Evolutionary conservation across 768 basidiomycete genomes (phyloP), one percentile per base, ranked within the genome.

Genomic region (Candolleomyces efflorescens): DNA sequence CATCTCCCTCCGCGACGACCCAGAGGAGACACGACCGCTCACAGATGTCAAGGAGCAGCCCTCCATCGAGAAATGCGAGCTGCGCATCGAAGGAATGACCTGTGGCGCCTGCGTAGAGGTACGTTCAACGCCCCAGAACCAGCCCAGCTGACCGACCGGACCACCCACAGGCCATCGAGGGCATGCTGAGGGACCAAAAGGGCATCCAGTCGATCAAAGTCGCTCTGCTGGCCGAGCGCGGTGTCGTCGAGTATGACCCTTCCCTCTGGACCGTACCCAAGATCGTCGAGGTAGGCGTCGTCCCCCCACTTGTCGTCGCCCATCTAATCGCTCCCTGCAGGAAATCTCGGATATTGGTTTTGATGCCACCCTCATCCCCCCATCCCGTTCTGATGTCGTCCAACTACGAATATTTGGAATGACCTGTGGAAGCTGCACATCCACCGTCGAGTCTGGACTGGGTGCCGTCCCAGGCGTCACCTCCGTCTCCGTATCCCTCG

Each of bases 141-240:
- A 20, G 45, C 22, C n/a, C 55, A 48, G 27, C 1, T 60, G 26
- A 59, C 32, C n/a, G n/a, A n/a, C n/a, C n/a, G n/a, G 50, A n/a
- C 27, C 20, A 50, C 24, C 37, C 23, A 12, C 60, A 92, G 88
- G 84, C 90, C 13, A 94, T 95, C 56, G 94, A 96, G 68, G 84
- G 86, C 41, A 89, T 89, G 78, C 81, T 96, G 20, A 78, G 86
- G 65, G 78, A 77, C 17, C 92, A 95, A 69, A 75, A 84, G n/a
- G 97, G 97, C n/a, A 94, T 99, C 52, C 74, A 85, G 60, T 90
- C 88, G 11, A 74, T 97, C 60, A 93, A 94, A 68, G 94, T 99
- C n/a, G 95, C 95, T 22, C 81, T 99, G n/a, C 81, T 99, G 23
- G 93, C 97, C 12, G 96, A 99, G 71, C 86, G 96, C 13, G 96